A percentile compares a stretch with the other conserved stretches of the same genome.
These are phyloP conservation scores for Pachysandra terminalis DNA, from an alignment of 164 flowering plant genomes.

Conservation along the genomic window DNA sequence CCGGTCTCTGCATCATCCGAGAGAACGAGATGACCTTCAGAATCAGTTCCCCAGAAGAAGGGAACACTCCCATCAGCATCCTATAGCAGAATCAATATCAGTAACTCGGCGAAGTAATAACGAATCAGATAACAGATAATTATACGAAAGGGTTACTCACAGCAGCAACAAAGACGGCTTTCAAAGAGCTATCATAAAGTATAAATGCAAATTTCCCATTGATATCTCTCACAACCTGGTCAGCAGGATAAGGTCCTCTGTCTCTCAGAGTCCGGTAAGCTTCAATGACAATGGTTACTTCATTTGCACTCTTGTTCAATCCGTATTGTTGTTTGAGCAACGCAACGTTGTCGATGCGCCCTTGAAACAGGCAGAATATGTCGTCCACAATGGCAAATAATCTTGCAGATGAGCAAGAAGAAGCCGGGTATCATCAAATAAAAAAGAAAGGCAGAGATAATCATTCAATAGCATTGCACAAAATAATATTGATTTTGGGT, in stretches of 20 bases:
- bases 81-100: slow-evolving; percentile 22
- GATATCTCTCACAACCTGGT: slow-evolving; percentile 84
- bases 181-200: slow-evolving; percentile 65
- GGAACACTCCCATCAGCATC: slow-evolving; percentile 93
- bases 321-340: slow-evolving; percentile 93
- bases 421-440: neutral
- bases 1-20: slow-evolving; percentile 63
- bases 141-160: slow-evolving; percentile 38
- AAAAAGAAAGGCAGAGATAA: neutral
- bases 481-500: no score
- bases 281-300: slow-evolving; percentile 79
- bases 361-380: slow-evolving; percentile 93
- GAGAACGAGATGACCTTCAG: slow-evolving; percentile 70
- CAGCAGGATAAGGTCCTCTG: slow-evolving; percentile 95
- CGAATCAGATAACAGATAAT: slow-evolving; percentile 3
- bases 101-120: neutral
- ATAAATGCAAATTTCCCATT: slow-evolving; percentile 78
- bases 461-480: no score
- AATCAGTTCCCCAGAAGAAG: slow-evolving; percentile 91
- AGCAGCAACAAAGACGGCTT: slow-evolving; percentile 56
- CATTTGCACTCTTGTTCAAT: slow-evolving; percentile 75
- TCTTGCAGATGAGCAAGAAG: slow-evolving; percentile 29
- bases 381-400: slow-evolving; percentile 85
- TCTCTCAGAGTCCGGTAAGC: slow-evolving; percentile 95
- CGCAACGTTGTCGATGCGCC: slow-evolving; percentile 86